Percentiles rank a stretch among this genome's conserved stretches.
These are phyloP conservation scores for Metschnikowia continentalis DNA, from an alignment of 805 yeast genomes.

Conservation along the genomic window DNA sequence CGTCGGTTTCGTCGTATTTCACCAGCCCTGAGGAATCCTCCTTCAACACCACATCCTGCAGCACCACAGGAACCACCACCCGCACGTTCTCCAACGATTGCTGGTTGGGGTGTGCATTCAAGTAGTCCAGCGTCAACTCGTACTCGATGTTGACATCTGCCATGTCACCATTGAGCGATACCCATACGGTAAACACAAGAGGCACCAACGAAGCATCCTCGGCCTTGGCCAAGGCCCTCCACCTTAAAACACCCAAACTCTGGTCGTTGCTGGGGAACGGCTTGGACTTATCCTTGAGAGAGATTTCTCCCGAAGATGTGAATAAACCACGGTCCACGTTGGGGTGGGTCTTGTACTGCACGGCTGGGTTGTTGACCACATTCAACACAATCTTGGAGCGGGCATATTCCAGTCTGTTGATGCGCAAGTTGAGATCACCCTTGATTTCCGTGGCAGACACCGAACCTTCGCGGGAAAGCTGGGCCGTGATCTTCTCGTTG, in stretches of 20 bases:
- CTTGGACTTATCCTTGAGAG: constrained; percentile 70
- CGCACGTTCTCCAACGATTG: constrained; percentile 50
- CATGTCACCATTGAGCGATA: constrained; percentile 55
- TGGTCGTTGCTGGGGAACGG: constrained; percentile 91
- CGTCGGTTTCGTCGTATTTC: constrained; percentile 55
- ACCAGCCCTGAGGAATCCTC: constrained; percentile 45
- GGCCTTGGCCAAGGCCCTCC: constrained; percentile 70
- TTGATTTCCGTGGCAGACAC: constrained; percentile 67
- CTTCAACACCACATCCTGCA: constrained; percentile 49
- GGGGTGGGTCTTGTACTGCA: constrained; percentile 91
- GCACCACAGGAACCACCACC: constrained; percentile 63
- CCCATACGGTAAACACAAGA: constrained; percentile 80
- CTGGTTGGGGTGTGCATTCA: constrained; percentile 26
- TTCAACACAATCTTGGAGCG: constrained; percentile 58
- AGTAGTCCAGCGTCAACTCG: constrained; percentile 53
- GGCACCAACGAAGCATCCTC: constrained; percentile 53
- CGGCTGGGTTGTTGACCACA: constrained; percentile 43
- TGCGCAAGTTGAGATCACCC: constrained; percentile 86
- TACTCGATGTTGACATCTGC: constrained; percentile 84
- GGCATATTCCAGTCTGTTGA: constrained; percentile 71
- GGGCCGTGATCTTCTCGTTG: constrained; percentile 74
- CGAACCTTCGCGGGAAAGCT: constrained; percentile 80
- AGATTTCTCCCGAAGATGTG: constrained; percentile 52
- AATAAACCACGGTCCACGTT: constrained; percentile 82
- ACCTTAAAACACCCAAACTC: constrained; percentile 85